These are phyloP conservation scores for Scheffersomyces spartinae DNA, from an alignment of 805 yeast species.

Conservation along the genomic window DNA sequence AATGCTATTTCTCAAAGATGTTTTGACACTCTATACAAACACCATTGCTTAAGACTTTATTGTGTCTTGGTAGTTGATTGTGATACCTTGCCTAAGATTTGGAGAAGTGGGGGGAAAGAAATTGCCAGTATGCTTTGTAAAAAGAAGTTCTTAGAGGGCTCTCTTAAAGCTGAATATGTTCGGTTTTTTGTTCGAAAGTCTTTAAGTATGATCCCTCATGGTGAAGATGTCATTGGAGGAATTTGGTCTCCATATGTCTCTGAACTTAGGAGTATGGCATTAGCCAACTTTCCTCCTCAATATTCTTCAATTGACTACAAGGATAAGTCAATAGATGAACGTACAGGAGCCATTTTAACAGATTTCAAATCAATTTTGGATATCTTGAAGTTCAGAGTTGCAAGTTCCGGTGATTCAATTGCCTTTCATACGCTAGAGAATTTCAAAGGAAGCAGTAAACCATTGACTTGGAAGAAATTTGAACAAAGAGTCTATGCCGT, in stretches of 20 bases:
- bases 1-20: constrained; percentile 33
- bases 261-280: constrained; percentile 43
- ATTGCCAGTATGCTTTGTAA: constrained; percentile 85
- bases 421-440: constrained; percentile 47
- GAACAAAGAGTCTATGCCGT: constrained; percentile 70
- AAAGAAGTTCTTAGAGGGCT: constrained; percentile 65
- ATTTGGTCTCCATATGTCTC: constrained; percentile 78
- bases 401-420: constrained; percentile 62
- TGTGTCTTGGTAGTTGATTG: constrained; percentile 75
- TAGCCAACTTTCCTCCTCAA: constrained; percentile 61
- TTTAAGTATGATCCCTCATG: constrained; percentile 55
- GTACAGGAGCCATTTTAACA: constrained; percentile 62
- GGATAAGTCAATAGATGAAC: constrained; percentile 63
- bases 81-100: constrained; percentile 73
- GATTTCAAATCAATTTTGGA: constrained; percentile 65
- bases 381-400: constrained; percentile 67
- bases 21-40: constrained; percentile 28
- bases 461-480: constrained; percentile 64
- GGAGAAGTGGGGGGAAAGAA: constrained; percentile 78
- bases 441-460: constrained; percentile 24
- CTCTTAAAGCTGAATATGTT: constrained; percentile 67
- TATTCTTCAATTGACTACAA: constrained; percentile 74
- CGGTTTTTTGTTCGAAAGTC: constrained; percentile 64
- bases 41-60: constrained; percentile 66
- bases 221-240: constrained; percentile 70